Evolutionary conservation across 164 flowering plant genomes (phyloP).

Genomic region (Santalum album): DNA sequence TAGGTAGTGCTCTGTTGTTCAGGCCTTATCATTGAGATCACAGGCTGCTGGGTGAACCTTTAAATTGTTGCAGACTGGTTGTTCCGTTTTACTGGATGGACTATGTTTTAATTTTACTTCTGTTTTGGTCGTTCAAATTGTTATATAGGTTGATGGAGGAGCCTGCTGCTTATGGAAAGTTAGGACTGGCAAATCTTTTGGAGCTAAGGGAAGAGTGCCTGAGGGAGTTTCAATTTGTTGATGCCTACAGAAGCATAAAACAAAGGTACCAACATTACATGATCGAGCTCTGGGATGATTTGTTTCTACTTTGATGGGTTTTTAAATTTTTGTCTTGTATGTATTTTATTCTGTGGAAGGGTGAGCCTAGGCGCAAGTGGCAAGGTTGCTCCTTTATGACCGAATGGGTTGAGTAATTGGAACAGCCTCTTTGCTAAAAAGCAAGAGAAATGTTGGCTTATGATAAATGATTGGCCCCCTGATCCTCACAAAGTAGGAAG

Average conservation of each 20-base stretch:
- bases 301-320: neutral
- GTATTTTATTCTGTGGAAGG: too few species aligned
- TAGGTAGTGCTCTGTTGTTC: neutral
- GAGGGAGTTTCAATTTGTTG: slow-evolving; percentile 90
- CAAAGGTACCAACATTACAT: slow-evolving; percentile 51
- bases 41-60: neutral
- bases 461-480: too few species aligned
- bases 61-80: neutral
- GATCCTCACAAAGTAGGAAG: too few species aligned
- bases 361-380: too few species aligned
- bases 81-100: neutral
- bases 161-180: slow-evolving; percentile 98
- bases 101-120: neutral
- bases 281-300: neutral
- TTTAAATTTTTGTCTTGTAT: neutral
- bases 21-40: neutral
- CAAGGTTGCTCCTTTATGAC: too few species aligned
- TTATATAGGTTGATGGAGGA: slow-evolving; percentile 89
- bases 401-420: too few species aligned
- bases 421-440: too few species aligned
- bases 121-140: slow-evolving; percentile 2
- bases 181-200: slow-evolving; percentile 93
- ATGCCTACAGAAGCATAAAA: slow-evolving; percentile 90
- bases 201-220: slow-evolving; percentile 97
- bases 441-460: too few species aligned